phyloP scores from a whole-genome alignment of 495 filamentous ascomycete species.

The Xanthoparmelia taractica region DNA sequence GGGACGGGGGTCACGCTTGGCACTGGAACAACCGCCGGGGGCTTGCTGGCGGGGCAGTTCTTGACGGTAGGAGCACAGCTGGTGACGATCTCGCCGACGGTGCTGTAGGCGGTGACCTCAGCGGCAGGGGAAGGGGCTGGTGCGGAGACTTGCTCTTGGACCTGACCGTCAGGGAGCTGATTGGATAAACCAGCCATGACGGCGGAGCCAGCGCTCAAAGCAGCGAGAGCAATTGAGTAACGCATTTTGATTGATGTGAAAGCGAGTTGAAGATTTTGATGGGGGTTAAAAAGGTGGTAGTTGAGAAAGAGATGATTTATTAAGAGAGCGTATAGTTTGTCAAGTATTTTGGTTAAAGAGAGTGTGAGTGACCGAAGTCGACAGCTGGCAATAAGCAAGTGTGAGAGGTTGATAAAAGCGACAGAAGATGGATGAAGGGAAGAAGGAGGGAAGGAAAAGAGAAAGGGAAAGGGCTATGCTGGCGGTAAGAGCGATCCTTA shows the following conservation, averaged over 20 bases:
- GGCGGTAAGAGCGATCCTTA: conserved; percentile 22
- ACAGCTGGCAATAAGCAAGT: conserved; percentile 34
- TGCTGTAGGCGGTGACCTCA: conserved; percentile 46
- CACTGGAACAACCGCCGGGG: conserved; percentile 19
- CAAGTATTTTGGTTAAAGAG: conserved; percentile 38
- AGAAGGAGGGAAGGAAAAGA: conserved; percentile 32
- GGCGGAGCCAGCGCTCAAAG: conserved; percentile 39
- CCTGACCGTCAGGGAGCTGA: conserved; percentile 24
- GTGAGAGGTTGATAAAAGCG: conserved; percentile 20
- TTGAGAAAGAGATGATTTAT: background rate
- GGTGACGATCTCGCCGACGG: conserved; percentile 49
- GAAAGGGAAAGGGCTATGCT: conserved; percentile 18
- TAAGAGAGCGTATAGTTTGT: conserved; percentile 28
- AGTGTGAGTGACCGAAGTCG: conserved; percentile 50
- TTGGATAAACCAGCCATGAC: conserved; percentile 19
- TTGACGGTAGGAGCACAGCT: conserved; percentile 51
- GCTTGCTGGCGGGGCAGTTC: conserved; percentile 26
- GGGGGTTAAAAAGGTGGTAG: no score
- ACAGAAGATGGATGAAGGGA: conserved; percentile 25
- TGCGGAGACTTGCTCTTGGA: conserved; percentile 20
- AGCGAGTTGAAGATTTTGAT: no score
- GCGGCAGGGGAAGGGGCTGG: conserved; percentile 10
- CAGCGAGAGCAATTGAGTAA: conserved; percentile 44
- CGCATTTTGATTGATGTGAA: conserved; percentile 45
- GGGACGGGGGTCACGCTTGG: background rate